Evolutionary conservation across 139 green algal species (phyloP).

Genomic region (Yamagishiella unicocca): DNA sequence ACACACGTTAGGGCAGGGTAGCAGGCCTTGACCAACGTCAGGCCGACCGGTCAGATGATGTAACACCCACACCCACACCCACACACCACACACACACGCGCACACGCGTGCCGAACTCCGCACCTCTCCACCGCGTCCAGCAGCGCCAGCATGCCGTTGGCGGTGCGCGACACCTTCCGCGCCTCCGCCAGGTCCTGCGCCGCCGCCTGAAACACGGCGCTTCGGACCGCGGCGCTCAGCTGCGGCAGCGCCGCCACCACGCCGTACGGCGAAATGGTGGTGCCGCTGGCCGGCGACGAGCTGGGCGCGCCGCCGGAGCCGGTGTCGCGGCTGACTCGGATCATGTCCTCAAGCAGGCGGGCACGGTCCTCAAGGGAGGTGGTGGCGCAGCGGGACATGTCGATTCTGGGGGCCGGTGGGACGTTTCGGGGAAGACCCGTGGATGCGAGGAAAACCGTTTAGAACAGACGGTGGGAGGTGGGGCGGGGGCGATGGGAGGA

Average conservation of each 20-base stretch:
- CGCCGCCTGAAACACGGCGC: background rate
- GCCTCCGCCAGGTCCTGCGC: background rate
- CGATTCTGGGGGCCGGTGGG: background rate
- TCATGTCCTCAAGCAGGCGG: constrained; percentile 19
- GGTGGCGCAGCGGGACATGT: background rate
- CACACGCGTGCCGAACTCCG: too few relatives aligned
- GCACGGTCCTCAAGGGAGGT: background rate
- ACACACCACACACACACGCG: too few relatives aligned
- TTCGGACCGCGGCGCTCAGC: background rate
- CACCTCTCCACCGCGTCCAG: constrained; percentile 26
- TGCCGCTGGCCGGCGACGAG: background rate
- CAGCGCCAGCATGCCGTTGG: background rate
- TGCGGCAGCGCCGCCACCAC: constrained; percentile 34
- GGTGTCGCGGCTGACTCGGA: background rate
- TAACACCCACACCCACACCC: background rate
- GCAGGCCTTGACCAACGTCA: background rate
- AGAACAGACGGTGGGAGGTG: too few relatives aligned
- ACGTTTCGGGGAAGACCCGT: too few relatives aligned
- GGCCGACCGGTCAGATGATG: background rate
- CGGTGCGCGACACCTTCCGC: background rate
- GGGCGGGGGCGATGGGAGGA: too few relatives aligned
- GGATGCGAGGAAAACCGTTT: too few relatives aligned
- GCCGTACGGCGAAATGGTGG: background rate
- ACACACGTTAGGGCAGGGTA: background rate
- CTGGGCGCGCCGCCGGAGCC: background rate